A percentile compares a stretch with the other conserved stretches of the same genome.
Evolutionary conservation across 306 rosid genomes (phyloP).

Genomic region (Mimosa bimucronata): DNA sequence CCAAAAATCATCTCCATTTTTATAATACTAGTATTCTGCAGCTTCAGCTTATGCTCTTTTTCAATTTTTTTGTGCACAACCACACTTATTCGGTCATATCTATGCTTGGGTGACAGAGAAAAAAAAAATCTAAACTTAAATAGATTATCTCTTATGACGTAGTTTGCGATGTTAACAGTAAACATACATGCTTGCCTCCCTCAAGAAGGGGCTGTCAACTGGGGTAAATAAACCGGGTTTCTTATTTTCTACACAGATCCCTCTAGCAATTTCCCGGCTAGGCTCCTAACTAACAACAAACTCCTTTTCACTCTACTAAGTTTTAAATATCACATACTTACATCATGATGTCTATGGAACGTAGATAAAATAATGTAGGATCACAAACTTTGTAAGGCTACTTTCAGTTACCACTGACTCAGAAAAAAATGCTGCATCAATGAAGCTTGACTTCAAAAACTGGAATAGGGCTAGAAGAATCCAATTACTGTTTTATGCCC

Average conservation of each 20-base stretch:
- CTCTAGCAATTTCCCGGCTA: slow-evolving; percentile 6
- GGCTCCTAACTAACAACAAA: slow-evolving; percentile 11
- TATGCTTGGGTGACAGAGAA: background rate
- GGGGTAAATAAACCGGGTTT: slow-evolving; percentile 9
- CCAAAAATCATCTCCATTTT: slow-evolving; percentile 23
- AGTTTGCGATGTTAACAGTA: background rate
- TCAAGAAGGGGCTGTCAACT: background rate
- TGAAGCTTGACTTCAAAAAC: background rate
- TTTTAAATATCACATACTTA: background rate
- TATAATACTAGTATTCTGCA: background rate
- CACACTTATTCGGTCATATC: background rate
- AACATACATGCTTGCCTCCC: background rate
- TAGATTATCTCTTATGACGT: background rate
- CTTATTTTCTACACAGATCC: no score
- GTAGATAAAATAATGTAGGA: background rate
- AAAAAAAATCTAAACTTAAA: background rate
- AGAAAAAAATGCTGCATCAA: background rate
- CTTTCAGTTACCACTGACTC: background rate
- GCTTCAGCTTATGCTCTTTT: background rate
- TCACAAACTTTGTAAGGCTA: background rate
- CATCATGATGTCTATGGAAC: background rate
- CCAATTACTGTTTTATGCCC: background rate
- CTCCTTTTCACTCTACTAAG: background rate
- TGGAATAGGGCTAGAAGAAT: background rate
- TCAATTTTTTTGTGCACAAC: background rate